phyloP scores from a whole-genome alignment of 352 stramenopile genomes.

The Phytopythium litorale region DNA sequence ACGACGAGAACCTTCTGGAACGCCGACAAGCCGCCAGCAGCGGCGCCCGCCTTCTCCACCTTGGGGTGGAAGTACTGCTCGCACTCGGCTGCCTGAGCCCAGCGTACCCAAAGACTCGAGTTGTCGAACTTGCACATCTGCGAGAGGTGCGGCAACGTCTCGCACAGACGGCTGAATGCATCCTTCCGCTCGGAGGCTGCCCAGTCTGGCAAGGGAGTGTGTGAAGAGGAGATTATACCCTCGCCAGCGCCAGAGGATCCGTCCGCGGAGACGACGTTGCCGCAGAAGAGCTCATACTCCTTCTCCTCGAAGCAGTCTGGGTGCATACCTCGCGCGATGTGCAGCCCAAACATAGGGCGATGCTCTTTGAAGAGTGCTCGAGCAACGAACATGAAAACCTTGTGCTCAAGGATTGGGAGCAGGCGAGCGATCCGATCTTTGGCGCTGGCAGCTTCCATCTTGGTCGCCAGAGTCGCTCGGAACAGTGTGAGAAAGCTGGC shows the following conservation, averaged over 20 bases:
- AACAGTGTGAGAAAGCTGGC: constrained; percentile 89
- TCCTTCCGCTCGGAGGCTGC: constrained; percentile 83
- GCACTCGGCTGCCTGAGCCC: constrained; percentile 86
- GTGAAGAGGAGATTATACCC: constrained; percentile 3
- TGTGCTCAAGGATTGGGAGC: constrained; percentile 84
- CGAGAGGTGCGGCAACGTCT: constrained; percentile 65
- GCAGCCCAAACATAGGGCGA: constrained; percentile 91
- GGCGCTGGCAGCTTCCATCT: constrained; percentile 72
- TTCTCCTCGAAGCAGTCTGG: constrained; percentile 89
- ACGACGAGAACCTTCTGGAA: constrained; percentile 94
- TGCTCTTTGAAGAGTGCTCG: constrained; percentile 93
- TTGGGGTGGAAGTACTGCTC: constrained; percentile 91
- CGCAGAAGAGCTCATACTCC: constrained; percentile 93
- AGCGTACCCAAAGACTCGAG: constrained; percentile 85
- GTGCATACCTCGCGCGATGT: constrained; percentile 93
- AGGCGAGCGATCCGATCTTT: constrained; percentile 82
- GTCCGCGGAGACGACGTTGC: constrained; percentile 30
- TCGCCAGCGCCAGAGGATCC: constrained; percentile 1
- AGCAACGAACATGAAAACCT: constrained; percentile 90
- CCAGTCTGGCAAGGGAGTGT: constrained; percentile 57
- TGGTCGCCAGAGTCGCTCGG: constrained; percentile 68
- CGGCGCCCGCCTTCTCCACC: constrained; percentile 54
- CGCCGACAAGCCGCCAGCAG: constrained; percentile 51
- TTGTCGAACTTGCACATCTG: constrained; percentile 83
- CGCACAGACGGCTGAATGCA: constrained; percentile 71